Evolutionary conservation across 78 protist species (phyloP).

Genomic region (slime mould (Dictyostelium discoideum)): DNA sequence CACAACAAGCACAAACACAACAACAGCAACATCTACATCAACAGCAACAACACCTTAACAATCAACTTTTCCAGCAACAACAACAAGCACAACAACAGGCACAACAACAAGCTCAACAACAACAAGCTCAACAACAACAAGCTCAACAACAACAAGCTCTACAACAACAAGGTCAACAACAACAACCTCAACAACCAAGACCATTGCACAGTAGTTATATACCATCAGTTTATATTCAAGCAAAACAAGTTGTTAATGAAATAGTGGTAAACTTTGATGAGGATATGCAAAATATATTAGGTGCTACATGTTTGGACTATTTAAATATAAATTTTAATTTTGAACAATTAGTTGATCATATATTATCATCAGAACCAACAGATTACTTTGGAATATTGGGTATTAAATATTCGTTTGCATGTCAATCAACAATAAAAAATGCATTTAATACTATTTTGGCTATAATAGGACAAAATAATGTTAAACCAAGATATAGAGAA

Average conservation of each 20-base stretch:
- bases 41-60: not conserved
- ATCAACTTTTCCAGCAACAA: too few relatives aligned
- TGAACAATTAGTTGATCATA: not conserved
- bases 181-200: not conserved
- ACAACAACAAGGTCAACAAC: not conserved
- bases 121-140: too few relatives aligned
- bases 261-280: not conserved
- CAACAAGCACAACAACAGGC: not conserved
- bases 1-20: not conserved
- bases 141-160: not conserved
- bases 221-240: not conserved
- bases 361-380: not conserved
- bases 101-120: not conserved
- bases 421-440: not conserved
- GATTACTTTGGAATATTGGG: constrained; percentile 4
- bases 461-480: not conserved
- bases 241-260: not conserved
- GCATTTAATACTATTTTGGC: not conserved
- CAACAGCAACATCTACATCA: not conserved
- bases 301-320: not conserved
- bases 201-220: not conserved
- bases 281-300: not conserved
- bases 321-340: not conserved
- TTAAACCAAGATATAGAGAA: not conserved
- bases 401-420: not conserved